These are phyloP conservation scores for Citrus trifoliata DNA, from an alignment of 345 rosid species.

Conservation along the genomic window DNA sequence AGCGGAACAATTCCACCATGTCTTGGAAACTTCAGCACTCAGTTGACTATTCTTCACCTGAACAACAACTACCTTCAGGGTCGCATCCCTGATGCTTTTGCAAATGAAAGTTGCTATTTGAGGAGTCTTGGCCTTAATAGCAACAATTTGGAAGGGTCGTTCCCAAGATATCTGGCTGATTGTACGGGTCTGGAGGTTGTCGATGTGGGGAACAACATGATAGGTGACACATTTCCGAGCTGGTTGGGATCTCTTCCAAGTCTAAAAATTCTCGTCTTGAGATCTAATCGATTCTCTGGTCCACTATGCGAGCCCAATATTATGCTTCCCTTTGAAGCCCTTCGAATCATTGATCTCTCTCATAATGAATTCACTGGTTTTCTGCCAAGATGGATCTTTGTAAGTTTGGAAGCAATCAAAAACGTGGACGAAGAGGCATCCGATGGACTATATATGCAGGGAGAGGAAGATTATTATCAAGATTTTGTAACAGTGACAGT, in stretches of 20 bases:
- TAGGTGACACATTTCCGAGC: conserved; percentile 14
- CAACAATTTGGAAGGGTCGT: neutral
- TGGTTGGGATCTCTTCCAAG: conserved; percentile 13
- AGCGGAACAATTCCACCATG: too few species aligned
- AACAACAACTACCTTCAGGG: conserved; percentile 2
- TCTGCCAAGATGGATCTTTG: neutral
- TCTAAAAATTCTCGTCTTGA: neutral
- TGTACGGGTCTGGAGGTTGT: conserved; percentile 5
- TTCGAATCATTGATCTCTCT: neutral
- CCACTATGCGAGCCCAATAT: neutral
- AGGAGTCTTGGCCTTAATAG: neutral
- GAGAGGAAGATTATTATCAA: too few species aligned
- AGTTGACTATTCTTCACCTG: neutral
- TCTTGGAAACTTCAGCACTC: too few species aligned
- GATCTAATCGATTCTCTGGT: conserved; percentile 11
- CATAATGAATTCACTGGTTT: neutral
- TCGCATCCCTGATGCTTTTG: neutral
- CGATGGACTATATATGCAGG: too few species aligned
- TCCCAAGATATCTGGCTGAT: conserved; percentile 8
- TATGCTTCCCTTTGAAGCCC: neutral
- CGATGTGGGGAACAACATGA: conserved; percentile 13
- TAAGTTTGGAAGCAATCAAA: neutral
- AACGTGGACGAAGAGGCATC: too few species aligned
- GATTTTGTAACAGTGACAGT: too few species aligned
- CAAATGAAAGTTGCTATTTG: neutral